Evolutionary conservation across 1,139 yeast genomes (phyloP).

Genomic region (Wickerhamomyces sp.): DNA sequence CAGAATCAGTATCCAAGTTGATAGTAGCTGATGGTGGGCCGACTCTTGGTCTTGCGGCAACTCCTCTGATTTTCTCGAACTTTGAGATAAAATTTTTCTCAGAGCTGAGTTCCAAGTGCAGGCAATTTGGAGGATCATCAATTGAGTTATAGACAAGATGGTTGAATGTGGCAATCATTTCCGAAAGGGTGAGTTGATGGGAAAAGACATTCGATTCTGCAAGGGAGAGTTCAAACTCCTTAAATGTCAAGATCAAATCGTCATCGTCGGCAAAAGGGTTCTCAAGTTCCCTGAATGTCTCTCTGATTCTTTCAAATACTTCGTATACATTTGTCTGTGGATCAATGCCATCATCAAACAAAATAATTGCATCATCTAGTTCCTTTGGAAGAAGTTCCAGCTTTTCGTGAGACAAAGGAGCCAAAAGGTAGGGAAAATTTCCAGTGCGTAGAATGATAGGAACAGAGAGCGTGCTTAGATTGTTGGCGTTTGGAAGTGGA

Average conservation of each 20-base stretch:
- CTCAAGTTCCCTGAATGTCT: constrained; percentile 11
- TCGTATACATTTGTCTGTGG: constrained; percentile 9
- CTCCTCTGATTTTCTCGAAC: constrained; percentile 7
- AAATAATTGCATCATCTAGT: constrained; percentile 11
- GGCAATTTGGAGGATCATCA: constrained; percentile 7
- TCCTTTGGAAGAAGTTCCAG: constrained; percentile 4
- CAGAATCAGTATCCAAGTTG: not conserved
- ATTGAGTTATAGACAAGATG: constrained; percentile 3
- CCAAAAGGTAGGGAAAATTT: constrained; percentile 18
- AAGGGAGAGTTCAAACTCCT: constrained; percentile 15
- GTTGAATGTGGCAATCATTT: constrained; percentile 13
- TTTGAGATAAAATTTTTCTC: constrained; percentile 12
- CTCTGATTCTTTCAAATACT: constrained; percentile 15
- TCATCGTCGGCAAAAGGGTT: constrained; percentile 17
- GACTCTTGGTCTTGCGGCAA: not conserved
- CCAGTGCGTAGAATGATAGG: constrained; percentile 18
- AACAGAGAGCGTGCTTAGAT: constrained; percentile 8
- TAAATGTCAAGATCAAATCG: constrained; percentile 15
- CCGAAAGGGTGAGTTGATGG: constrained; percentile 12
- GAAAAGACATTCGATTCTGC: constrained; percentile 15
- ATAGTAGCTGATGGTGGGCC: not conserved
- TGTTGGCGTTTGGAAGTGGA: not conserved
- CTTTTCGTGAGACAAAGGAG: constrained; percentile 11
- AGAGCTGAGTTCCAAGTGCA: constrained; percentile 11
- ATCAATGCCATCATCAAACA: constrained; percentile 17